Percentiles rank a stretch among this genome's conserved stretches.
phyloP scores from a whole-genome alignment of 1,284 basidiomycete genomes.

The Rugosomyces carneus region DNA sequence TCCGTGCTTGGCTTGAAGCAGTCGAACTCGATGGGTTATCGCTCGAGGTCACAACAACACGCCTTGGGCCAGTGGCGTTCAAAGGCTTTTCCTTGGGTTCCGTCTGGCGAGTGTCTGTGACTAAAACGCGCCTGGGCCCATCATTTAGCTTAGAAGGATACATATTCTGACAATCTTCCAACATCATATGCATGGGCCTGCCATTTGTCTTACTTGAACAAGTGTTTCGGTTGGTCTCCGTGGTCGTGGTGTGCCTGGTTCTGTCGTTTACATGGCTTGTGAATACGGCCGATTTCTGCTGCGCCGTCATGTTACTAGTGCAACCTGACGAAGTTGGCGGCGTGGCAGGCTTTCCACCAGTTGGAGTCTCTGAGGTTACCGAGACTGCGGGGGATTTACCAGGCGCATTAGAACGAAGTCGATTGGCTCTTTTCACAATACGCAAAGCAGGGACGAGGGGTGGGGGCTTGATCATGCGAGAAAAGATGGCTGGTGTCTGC shows the following conservation, averaged over 20 bases:
- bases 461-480: slow-evolving; percentile 19
- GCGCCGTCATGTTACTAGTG: neutral
- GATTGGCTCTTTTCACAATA: slow-evolving; percentile 37
- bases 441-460: slow-evolving; percentile 38
- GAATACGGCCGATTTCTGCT: neutral
- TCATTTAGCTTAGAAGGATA: neutral
- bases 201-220: neutral
- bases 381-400: neutral
- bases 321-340: neutral
- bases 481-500: slow-evolving; percentile 12
- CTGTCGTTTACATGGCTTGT: neutral
- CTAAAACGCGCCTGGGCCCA: slow-evolving; percentile 30
- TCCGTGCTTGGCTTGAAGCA: slow-evolving; percentile 7
- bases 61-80: slow-evolving; percentile 22
- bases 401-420: neutral
- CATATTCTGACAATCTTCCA: neutral
- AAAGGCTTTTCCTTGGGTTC: slow-evolving; percentile 3
- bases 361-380: neutral
- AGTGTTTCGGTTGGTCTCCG: neutral
- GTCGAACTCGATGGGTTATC: slow-evolving; percentile 4
- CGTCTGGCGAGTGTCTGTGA: slow-evolving; percentile 21
- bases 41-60: slow-evolving; percentile 16
- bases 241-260: neutral
- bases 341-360: neutral
- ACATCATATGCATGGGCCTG: neutral